Conservation (phyloP, 2,329 filamentous ascomycete genomes). For the Dothideomycetes sp. region DNA sequence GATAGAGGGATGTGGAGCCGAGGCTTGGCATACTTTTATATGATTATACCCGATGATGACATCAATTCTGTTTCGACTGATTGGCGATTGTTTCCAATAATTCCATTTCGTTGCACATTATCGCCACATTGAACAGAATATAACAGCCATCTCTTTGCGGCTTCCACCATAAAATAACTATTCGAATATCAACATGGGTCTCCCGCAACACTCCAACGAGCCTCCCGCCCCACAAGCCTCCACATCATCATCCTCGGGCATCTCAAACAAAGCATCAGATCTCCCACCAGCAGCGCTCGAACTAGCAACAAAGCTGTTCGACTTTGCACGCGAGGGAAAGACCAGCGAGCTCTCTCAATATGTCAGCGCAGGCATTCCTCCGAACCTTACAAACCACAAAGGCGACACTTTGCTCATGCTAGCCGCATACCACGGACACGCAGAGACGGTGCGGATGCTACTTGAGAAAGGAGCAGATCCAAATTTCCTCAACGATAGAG, state of each 20-base stretch:
- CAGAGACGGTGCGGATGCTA: slow-evolving; percentile 48
- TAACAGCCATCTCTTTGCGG: too few relatives aligned
- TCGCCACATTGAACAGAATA: too few relatives aligned
- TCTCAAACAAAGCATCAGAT: slow-evolving; percentile 9
- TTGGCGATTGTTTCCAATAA: too few relatives aligned
- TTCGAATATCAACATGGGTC: slow-evolving; percentile 6
- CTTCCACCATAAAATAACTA: too few relatives aligned
- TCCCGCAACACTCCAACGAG: slow-evolving; percentile 3
- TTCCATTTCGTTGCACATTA: too few relatives aligned
- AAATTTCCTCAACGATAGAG: slow-evolving; percentile 56
- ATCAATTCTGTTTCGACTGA: too few relatives aligned
- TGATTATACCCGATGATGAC: too few relatives aligned
- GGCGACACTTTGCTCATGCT: slow-evolving; percentile 69
- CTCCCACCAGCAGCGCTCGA: slow-evolving; percentile 56
- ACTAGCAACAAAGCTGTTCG: slow-evolving; percentile 55
- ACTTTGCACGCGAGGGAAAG: slow-evolving; percentile 52
- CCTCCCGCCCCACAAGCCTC: not conserved
- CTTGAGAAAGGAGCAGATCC: slow-evolving; percentile 54
- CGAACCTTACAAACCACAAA: slow-evolving; percentile 61
- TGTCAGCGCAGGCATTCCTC: slow-evolving; percentile 52
- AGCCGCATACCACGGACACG: slow-evolving; percentile 58
- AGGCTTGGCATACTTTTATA: too few relatives aligned
- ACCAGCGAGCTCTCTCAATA: slow-evolving; percentile 50
- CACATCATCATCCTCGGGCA: not conserved
- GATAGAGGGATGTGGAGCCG: too few relatives aligned